Conservation (phyloP, 495 filamentous ascomycete genomes). For the Neurospora terricola region DNA sequence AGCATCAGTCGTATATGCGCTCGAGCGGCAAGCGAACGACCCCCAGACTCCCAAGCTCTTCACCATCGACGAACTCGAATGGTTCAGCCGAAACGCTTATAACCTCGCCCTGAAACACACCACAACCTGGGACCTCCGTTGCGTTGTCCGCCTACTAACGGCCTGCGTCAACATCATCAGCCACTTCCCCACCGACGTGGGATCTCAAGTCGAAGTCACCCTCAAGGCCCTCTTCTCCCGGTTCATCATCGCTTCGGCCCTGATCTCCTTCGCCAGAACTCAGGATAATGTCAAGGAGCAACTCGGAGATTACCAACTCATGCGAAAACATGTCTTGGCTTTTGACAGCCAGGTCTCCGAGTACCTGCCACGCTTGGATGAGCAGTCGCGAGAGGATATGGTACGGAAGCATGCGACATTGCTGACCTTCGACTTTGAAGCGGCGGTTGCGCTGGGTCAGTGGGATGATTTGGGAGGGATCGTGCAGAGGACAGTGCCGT, state of each 20-base stretch:
- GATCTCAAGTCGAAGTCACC: constrained; percentile 36
- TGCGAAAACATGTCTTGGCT: constrained; percentile 43
- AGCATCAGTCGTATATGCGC: constrained; percentile 31
- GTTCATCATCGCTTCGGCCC: constrained; percentile 54
- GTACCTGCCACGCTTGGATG: constrained; percentile 30
- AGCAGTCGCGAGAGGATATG: constrained; percentile 41
- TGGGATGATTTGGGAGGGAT: constrained; percentile 58
- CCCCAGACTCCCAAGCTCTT: constrained; percentile 33
- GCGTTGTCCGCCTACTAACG: constrained; percentile 46
- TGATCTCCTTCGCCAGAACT: constrained; percentile 50
- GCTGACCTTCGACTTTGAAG: constrained; percentile 67
- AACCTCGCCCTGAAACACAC: constrained; percentile 58
- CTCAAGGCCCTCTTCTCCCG: constrained; percentile 56
- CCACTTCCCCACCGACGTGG: constrained; percentile 44
- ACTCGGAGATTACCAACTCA: constrained; percentile 48
- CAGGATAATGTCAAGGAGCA: constrained; percentile 51
- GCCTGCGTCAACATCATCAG: constrained; percentile 53
- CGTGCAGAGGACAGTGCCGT: constrained; percentile 41
- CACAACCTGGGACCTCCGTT: constrained; percentile 40
- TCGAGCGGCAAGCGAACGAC: constrained; percentile 30
- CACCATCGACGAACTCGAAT: constrained; percentile 56
- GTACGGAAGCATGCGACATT: constrained; percentile 51
- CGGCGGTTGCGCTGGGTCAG: constrained; percentile 50
- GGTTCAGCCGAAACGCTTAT: constrained; percentile 73
- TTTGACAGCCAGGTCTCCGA: constrained; percentile 40